Base-by-base conservation (phyloP, 257 asterid species). In the Plantago elongata region DNA sequence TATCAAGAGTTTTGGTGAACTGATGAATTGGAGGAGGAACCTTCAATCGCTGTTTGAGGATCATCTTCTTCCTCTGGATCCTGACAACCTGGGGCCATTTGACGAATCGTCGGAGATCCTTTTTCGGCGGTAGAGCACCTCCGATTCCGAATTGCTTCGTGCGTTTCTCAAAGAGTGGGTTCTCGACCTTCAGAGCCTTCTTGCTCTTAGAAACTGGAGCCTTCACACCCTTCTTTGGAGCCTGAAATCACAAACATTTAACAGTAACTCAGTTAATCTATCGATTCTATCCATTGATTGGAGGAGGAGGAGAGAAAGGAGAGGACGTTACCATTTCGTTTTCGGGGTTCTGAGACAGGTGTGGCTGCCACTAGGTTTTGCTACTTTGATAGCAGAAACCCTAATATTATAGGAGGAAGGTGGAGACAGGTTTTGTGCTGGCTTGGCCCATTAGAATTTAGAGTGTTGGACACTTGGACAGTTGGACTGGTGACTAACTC, bases 51-150 rank as follows among this genome's bases (percentile, higher is more conserved):
- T 70, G 79, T 71, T 74, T 75, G 48, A 75, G 10, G 38, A 82
- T 79, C 88, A 79, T 76, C 69, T 79, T 77, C 57, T 74, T 77
- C 13, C 88, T 70, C 62, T 81, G 87, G 46, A 81, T 75, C 42
- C 84, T 67, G 65, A 81, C 87, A n/a, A 78, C 87, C 49, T 81
- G 82, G 50, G 84, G 84, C 87, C 87, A 81, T 81, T 77, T 73
- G 51, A 78, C 84, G 4, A 73, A 81, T 1, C 87, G 57, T 45
- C 75, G 87, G 1, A 78, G 87, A 61, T 81, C 87, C 72, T 69
- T 81, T 75, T 81, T 81, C 34, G 84, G 84, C 57, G 87, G 84
- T 3, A 78, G 75, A 0, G 82, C 87, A 14, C 84, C 84, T 10
- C 87, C 84, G 44, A 81, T 81, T 0, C 84, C 84, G 57, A 78